Evolutionary conservation across 352 stramenopile species (phyloP).

Genomic region (Pythium periplocum): DNA sequence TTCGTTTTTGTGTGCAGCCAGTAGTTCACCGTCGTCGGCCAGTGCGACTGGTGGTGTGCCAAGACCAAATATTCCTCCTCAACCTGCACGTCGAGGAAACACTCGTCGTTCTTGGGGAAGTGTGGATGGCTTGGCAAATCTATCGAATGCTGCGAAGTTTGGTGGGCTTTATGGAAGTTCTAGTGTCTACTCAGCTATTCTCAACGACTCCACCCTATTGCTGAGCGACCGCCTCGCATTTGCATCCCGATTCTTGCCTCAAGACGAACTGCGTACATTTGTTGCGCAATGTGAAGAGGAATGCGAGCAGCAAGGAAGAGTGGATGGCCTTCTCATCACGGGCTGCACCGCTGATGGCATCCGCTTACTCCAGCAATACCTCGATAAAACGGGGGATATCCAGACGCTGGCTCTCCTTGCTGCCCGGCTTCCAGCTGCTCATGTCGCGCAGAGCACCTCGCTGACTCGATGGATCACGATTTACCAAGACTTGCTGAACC

Average conservation of each 20-base stretch:
- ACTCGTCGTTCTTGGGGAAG: constrained; percentile 54
- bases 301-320: constrained; percentile 74
- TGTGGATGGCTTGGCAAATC: constrained; percentile 37
- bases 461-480: constrained; percentile 87
- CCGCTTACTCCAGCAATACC: constrained; percentile 86
- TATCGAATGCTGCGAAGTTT: no score
- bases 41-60: background rate
- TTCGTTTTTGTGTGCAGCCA: constrained; percentile 59
- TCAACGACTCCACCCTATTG: constrained; percentile 82
- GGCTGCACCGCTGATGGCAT: constrained; percentile 82
- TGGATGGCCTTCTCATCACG: constrained; percentile 90
- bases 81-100: constrained; percentile 21
- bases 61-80: constrained; percentile 11
- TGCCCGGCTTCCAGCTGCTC: constrained; percentile 49
- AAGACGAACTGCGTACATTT: constrained; percentile 80
- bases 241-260: constrained; percentile 86
- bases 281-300: constrained; percentile 72
- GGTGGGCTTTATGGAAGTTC: background rate
- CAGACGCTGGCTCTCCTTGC: constrained; percentile 89
- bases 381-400: constrained; percentile 88
- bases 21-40: constrained; percentile 11
- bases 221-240: constrained; percentile 90
- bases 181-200: constrained; percentile 64
- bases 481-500: constrained; percentile 92
- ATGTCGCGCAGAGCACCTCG: constrained; percentile 50